phyloP scores from a whole-genome alignment of 257 asterid species.

The Solanum lignicaule region DNA sequence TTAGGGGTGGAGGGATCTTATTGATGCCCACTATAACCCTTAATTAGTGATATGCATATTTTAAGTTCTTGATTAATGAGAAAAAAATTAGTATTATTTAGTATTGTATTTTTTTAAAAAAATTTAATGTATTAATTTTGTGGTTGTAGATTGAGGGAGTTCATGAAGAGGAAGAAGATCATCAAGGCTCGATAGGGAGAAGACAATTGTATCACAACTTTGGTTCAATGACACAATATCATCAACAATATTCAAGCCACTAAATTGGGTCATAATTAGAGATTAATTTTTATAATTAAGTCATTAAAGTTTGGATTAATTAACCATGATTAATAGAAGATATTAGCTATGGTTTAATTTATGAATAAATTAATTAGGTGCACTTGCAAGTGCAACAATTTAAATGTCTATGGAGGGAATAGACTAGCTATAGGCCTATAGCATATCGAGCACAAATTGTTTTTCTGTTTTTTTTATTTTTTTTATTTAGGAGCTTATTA shows the following conservation, averaged over 20 bases:
- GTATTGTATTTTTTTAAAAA: neutral
- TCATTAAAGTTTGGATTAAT: neutral
- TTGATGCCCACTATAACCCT: neutral
- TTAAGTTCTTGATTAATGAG: neutral
- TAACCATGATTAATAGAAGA: neutral
- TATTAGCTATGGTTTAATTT: neutral
- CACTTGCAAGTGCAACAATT: neutral
- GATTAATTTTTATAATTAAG: neutral
- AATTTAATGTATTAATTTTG: neutral
- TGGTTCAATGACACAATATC: conserved; percentile 12
- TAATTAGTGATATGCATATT: neutral
- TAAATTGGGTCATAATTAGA: neutral
- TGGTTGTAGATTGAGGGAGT: conserved; percentile 39
- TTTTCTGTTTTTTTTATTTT: neutral
- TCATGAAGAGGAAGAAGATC: conserved; percentile 41
- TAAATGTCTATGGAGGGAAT: neutral
- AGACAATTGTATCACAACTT: conserved; percentile 30
- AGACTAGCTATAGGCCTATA: neutral
- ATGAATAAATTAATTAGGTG: neutral
- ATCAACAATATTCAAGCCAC: conserved; percentile 30
- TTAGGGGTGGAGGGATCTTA: neutral
- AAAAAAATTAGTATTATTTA: neutral
- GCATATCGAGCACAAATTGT: neutral
- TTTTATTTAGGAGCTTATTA: neutral
- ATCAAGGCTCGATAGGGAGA: conserved; percentile 14